Evolutionary conservation across 148 eudicot genomes (phyloP), one percentile per base, ranked within the genome.

Genomic region (Beta vulgaris): DNA sequence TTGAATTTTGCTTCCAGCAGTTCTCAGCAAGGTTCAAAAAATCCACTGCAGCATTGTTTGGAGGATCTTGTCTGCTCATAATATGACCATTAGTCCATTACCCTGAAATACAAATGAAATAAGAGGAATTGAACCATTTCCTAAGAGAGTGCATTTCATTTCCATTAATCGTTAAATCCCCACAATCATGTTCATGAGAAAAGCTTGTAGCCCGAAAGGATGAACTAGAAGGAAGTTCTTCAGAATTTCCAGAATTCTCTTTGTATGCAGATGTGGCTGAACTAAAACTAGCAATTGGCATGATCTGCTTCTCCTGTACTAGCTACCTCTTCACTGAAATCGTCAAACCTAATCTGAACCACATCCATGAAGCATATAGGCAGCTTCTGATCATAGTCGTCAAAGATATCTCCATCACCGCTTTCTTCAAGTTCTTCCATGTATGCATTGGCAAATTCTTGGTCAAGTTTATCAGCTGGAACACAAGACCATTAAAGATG

Each of bases 401-500:
- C 74, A 74, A 36, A 76, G 57, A 57, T 60, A 77, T 77, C 79
- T 49, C 61, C 84, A 62, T 72, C 80, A 62, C 85, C 88, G 65
- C 84, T 79, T 53, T 88, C 93, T 75, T 81, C 87, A 34, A 82
- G 59, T 74, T 87, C 85, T 76, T 89, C 97, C 85, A 85, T 79
- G 76, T 87, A 90, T 28, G 90, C 93, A 81, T 89, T 81, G 23
- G 84, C 82, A 77, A 88, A 92, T 55, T 88, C 91, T 55, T 78
- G 59, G 65, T 87, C 87, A 75, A 88, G 71, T 60, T 83, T 84
- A 66, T 80, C 31, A 81, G 79, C 88, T 61, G 85, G 80, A 71
- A 84, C 48, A 68, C 75, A 75, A 68, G 84, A 84, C 91, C 86
- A 89, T 48, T 84, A 53, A 19, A 92, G 68, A 74, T 92, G 91